Base-by-base conservation (phyloP, 257 asterid species). In the Ehretia macrophylla region DNA sequence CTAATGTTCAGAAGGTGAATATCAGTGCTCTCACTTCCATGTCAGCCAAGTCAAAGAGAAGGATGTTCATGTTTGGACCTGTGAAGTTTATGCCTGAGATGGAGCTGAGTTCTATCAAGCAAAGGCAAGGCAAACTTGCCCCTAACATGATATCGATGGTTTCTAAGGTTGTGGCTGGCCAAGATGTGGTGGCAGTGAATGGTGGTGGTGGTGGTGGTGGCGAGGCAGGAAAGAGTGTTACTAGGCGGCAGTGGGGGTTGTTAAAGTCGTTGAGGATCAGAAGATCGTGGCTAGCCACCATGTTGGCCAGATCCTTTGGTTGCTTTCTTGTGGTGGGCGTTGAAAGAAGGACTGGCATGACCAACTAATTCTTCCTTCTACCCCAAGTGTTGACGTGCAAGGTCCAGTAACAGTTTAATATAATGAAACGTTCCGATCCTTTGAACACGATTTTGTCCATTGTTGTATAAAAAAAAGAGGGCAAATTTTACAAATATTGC, bases 21-120 rank as follows among this genome's bases (percentile, higher is more conserved):
- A 70, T 84, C 58, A 78, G 72, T 19, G 60, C 83, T 16, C 75
- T 87, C 65, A 82, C 95, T 8, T 78, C 96, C 17, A 87, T 87
- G 94, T 79, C 91, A 10, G 71, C 80, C 0, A 85, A 77, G 67
- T 87, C 94, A 0, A 72, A 79, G 56, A 51, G 85, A 66, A 66
- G 78, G 65, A 85, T 81, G 96, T 85, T 81, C 58, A 85, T 87
- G 94, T 85, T 85, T 32, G 90, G 90, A 53, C 88, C 87, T 14
- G 81, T 82, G 62, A 87, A 82, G 71, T 87, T 87, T 68, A 79
- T 72, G 68, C 89, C 88, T 1, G 96, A 87, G 77, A 87, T 87
- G 96, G 96, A 84, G 54, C 67, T 87, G 8, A 66, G 82, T 46
- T 84, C 75, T 37, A 82, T 87, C 55, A 84, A 75, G 77, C 72